Conservation (phyloP, 345 rosid genomes). For the Ricinus communis region DNA sequence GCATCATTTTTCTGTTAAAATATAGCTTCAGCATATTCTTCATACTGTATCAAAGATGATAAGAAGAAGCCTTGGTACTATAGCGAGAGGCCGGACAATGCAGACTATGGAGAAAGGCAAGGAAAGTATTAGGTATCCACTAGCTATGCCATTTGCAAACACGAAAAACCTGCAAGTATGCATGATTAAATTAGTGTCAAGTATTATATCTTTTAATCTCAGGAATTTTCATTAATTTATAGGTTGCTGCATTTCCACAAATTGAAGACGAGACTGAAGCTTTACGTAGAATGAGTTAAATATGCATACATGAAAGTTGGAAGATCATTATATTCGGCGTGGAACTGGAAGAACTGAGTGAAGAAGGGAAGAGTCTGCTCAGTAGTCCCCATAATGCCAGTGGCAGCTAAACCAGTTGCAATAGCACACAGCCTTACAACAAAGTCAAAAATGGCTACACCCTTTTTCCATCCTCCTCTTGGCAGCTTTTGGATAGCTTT, state of each 20-base stretch:
- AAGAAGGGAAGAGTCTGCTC: slow-evolving; percentile 55
- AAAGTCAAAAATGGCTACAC: slow-evolving; percentile 47
- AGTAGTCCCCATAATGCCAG: slow-evolving; percentile 40
- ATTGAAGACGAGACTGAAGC: too few relatives aligned
- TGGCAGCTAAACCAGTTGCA: slow-evolving; percentile 42
- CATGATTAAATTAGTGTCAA: neutral
- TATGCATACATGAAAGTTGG: slow-evolving; percentile 35
- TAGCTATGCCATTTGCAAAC: slow-evolving; percentile 32
- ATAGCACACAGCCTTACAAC: slow-evolving; percentile 40
- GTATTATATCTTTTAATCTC: neutral
- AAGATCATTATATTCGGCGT: slow-evolving; percentile 51
- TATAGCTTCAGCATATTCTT: too few relatives aligned
- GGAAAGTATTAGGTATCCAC: slow-evolving; percentile 56
- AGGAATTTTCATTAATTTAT: too few relatives aligned
- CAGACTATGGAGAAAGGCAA: slow-evolving; percentile 56
- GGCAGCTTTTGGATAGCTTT: slow-evolving; percentile 10
- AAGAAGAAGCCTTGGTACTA: slow-evolving; percentile 43
- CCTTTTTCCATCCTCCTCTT: slow-evolving; percentile 39
- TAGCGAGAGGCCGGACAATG: slow-evolving; percentile 42
- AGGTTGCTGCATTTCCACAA: too few relatives aligned
- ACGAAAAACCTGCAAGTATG: slow-evolving; percentile 42
- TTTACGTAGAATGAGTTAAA: too few relatives aligned
- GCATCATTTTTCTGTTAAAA: too few relatives aligned
- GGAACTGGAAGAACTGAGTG: slow-evolving; percentile 68
- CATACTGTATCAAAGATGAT: slow-evolving; percentile 42